Base-by-base conservation (phyloP, 768 basidiomycete genomes). In the Rhodotorula graminis region DNA sequence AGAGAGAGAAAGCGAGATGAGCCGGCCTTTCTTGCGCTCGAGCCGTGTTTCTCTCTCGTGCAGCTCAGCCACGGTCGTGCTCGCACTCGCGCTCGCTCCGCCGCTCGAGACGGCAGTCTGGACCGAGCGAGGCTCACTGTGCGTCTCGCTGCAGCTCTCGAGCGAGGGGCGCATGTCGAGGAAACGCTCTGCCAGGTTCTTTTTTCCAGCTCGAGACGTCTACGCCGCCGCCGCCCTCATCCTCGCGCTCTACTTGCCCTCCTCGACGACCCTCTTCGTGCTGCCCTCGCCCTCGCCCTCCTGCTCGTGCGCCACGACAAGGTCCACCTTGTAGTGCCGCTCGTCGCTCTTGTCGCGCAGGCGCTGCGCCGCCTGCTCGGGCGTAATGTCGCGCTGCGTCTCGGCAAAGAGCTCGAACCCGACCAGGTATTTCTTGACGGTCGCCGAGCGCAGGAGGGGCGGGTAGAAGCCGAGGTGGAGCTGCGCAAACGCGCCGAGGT, bases 341-440 rank as follows among this genome's bases (percentile, higher is more conserved):
- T 88, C 85, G 0, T 73, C 83, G 42, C 33, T 31, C 29, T 62
- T 42, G 12, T 65, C 70, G 59, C 73, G 29, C 18, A 79, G 44
- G 40, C 64, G 44, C 55, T 82, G 77, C 0, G 93, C 92, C 15
- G 92, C 93, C 80, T 92, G 88, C 80, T 96, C 93, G 0, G 93
- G 86, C 0, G 92, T 93, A 21, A 95, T 83, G 80, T 95, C 93
- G 0, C 93, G 85, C 82, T 95, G 93, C 12, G 90, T 85, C 79
- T 95, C 93, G 0, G 88, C 90, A 88, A 94, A 90, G 64, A 95
- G 82, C 81, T 96, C 93, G 76, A 90, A 94, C 89, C 93, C 93
- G 44, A 93, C 93, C 29, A 94, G 80, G 82, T 94, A 95, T 81
- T 96, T 96, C 75, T 87, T 85, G 37, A 95, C 88, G 61, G 84